Conservation (phyloP, 1,284 basidiomycete genomes). For the Trichosporon sp. region DNA sequence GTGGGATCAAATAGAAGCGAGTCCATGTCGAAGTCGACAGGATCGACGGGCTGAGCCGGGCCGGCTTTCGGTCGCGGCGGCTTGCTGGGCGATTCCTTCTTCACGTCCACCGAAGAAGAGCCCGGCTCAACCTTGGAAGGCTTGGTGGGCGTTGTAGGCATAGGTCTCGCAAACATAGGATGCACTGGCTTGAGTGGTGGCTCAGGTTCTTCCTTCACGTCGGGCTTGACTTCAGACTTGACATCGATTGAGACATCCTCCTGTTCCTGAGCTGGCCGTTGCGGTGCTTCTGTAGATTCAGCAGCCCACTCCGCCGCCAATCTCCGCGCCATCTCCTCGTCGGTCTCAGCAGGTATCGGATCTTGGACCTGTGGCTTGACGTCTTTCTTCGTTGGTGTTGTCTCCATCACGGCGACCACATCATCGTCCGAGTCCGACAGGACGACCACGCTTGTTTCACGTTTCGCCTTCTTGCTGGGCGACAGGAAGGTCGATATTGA, state of each 20-base stretch:
- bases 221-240: conserved; percentile 2
- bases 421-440: conserved; percentile 29
- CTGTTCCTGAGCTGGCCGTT: not conserved
- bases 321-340: conserved; percentile 27
- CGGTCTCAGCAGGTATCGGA: conserved; percentile 14
- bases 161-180: conserved; percentile 20
- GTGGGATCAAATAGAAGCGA: conserved; percentile 45
- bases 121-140: not conserved
- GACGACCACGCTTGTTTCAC: not conserved
- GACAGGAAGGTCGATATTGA: not conserved
- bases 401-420: not conserved
- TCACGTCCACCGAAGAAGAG: not conserved
- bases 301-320: conserved; percentile 26
- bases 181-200: conserved; percentile 6
- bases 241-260: not conserved
- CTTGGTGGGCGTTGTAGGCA: not conserved
- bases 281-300: conserved; percentile 8
- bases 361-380: not conserved
- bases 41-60: conserved; percentile 32
- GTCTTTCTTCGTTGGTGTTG: not conserved
- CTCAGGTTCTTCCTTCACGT: not conserved
- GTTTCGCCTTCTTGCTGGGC: not conserved
- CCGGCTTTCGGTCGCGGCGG: conserved; percentile 4
- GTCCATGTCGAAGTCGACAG: conserved; percentile 48
- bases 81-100: conserved; percentile 17